Conservation (phyloP, 2,329 filamentous ascomycete species). For the Alternaria arbusti region DNA sequence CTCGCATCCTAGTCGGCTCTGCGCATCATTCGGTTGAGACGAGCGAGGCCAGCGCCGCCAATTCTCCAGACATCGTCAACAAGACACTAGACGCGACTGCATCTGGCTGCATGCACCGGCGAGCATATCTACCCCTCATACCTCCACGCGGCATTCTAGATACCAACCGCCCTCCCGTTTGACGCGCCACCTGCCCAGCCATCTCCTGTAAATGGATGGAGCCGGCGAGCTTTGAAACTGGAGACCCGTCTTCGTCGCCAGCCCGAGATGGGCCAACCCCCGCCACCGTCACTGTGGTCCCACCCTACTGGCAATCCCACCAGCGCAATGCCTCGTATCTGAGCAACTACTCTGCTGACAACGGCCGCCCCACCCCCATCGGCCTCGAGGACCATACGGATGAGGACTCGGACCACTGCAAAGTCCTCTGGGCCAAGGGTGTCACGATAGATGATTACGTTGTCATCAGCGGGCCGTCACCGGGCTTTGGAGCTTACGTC, state of each 20-base stretch:
- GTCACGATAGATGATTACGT: conserved; percentile 68
- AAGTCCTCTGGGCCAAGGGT: conserved; percentile 66
- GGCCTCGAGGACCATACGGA: conserved; percentile 69
- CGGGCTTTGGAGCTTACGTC: conserved; percentile 82
- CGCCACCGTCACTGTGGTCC: conserved; percentile 44
- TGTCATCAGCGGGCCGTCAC: conserved; percentile 63
- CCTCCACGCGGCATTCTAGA: conserved; percentile 11
- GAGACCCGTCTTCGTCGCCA: conserved; percentile 32
- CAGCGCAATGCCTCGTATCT: conserved; percentile 47
- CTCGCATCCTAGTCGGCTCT: background rate
- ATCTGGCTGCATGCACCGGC: conserved; percentile 15
- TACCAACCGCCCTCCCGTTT: conserved; percentile 20
- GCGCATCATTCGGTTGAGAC: conserved; percentile 4
- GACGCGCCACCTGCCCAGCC: conserved; percentile 30
- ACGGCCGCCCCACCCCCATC: conserved; percentile 55
- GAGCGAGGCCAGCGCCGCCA: conserved; percentile 12
- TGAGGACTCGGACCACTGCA: conserved; percentile 62
- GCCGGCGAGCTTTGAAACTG: conserved; percentile 42
- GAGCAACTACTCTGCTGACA: conserved; percentile 45
- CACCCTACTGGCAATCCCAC: conserved; percentile 57
- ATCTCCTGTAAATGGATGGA: conserved; percentile 50
- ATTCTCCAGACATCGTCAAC: conserved; percentile 17
- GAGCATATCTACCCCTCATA: conserved; percentile 26
- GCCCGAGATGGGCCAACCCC: conserved; percentile 26
- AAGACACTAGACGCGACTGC: conserved; percentile 16